These are phyloP conservation scores for Isatis tinctoria DNA, from an alignment of 345 rosid genomes.

Conservation along the genomic window DNA sequence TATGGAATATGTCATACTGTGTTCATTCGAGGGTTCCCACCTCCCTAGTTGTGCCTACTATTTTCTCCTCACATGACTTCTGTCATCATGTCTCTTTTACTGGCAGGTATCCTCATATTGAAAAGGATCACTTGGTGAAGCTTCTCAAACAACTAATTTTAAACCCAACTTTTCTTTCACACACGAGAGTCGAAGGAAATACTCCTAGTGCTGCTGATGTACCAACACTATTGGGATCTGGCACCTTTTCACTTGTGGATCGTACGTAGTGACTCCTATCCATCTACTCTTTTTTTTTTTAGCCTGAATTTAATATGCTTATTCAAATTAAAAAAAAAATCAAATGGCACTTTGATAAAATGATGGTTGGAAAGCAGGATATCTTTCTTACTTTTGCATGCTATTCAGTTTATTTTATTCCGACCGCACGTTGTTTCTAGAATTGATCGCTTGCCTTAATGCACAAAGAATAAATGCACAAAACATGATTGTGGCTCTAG, in stretches of 20 bases:
- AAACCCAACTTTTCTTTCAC: slow-evolving; percentile 41
- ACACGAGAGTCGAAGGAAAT: slow-evolving; percentile 42
- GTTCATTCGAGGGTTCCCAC: not conserved
- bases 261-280: slow-evolving; percentile 40
- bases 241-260: slow-evolving; percentile 86
- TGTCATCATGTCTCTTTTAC: slow-evolving; percentile 27
- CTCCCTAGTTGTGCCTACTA: not conserved
- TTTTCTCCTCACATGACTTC: slow-evolving; percentile 7
- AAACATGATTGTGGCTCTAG: slow-evolving; percentile 4
- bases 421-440: not conserved
- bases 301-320: not conserved
- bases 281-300: not conserved
- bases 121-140: slow-evolving; percentile 83
- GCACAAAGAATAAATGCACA: not conserved
- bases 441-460: not conserved
- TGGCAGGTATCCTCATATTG: slow-evolving; percentile 78
- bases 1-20: not conserved
- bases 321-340: not conserved
- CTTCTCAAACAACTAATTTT: slow-evolving; percentile 80
- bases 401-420: not conserved
- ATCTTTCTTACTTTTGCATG: not conserved
- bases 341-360: not conserved
- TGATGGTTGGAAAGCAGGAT: not conserved
- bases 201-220: slow-evolving; percentile 78
- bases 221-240: slow-evolving; percentile 86